phyloP scores from a whole-genome alignment of 129 eudicot species.

The Centrapalus pauciflorus region DNA sequence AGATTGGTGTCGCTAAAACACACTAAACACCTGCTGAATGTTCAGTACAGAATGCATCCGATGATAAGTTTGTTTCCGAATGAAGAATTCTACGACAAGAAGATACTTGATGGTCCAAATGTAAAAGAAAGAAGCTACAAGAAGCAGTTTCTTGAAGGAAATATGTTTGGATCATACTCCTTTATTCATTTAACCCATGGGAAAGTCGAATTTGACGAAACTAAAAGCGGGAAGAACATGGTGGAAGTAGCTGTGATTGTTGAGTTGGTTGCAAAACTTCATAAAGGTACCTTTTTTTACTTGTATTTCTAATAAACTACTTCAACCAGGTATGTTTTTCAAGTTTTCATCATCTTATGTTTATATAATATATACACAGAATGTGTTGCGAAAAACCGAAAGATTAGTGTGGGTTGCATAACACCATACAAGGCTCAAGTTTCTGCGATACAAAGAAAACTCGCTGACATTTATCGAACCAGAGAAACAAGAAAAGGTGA shows the following conservation, averaged over 20 bases:
- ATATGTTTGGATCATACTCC: constrained; percentile 63
- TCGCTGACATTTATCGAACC: constrained; percentile 21
- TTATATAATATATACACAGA: constrained; percentile 35
- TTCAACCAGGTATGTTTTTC: not conserved
- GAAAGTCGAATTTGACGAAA: constrained; percentile 20
- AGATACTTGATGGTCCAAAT: constrained; percentile 47
- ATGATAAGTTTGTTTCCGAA: constrained; percentile 62
- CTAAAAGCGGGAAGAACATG: constrained; percentile 42
- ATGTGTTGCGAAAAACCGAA: constrained; percentile 22
- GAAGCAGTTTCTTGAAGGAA: constrained; percentile 39
- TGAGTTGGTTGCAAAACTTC: constrained; percentile 44
- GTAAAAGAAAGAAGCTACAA: constrained; percentile 40
- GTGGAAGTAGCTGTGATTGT: constrained; percentile 54
- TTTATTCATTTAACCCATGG: constrained; percentile 49
- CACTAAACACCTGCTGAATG: constrained; percentile 53
- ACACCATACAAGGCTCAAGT: constrained; percentile 78
- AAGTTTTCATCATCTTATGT: not conserved
- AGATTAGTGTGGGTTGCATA: constrained; percentile 59
- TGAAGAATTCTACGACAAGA: constrained; percentile 34
- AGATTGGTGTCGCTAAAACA: constrained; percentile 52
- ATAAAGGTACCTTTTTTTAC: constrained; percentile 31
- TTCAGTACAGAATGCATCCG: constrained; percentile 90
- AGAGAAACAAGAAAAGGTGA: constrained; percentile 19
- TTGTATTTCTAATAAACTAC: not conserved
- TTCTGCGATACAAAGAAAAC: constrained; percentile 38